A percentile compares a stretch with the other conserved stretches of the same genome.
These are phyloP conservation scores for Pythium aphanidermatum DNA, from an alignment of 352 stramenopile species.

Conservation along the genomic window DNA sequence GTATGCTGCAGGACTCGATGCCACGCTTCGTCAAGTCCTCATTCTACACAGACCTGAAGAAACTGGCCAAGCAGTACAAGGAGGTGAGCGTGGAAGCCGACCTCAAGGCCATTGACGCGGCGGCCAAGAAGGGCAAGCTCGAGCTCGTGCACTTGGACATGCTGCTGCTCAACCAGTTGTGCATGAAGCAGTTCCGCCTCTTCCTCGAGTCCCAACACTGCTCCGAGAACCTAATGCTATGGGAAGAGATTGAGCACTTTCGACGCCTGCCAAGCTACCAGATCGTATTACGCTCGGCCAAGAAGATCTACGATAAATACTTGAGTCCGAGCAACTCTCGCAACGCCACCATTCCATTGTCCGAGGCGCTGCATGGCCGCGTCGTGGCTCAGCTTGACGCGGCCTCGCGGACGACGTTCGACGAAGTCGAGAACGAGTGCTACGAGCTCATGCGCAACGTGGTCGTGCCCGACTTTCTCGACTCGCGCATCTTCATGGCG, in stretches of 20 bases:
- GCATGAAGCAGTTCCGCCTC: constrained; percentile 55
- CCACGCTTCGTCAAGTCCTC: constrained; percentile 70
- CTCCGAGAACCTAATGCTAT: constrained; percentile 78
- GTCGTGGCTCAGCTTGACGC: constrained; percentile 55
- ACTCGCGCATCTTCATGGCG: constrained; percentile 82
- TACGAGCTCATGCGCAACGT: constrained; percentile 71
- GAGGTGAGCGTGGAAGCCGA: constrained; percentile 33
- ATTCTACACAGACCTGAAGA: constrained; percentile 63
- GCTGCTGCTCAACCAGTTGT: constrained; percentile 59
- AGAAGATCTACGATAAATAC: constrained; percentile 87
- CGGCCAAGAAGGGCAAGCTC: constrained; percentile 66
- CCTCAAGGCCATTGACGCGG: constrained; percentile 46
- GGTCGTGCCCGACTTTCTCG: constrained; percentile 70
- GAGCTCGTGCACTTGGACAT: constrained; percentile 70
- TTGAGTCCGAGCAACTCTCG: constrained; percentile 52
- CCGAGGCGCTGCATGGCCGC: constrained; percentile 35
- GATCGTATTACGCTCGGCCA: constrained; percentile 74
- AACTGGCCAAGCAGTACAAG: constrained; percentile 23
- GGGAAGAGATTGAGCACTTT: constrained; percentile 83
- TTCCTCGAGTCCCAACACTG: constrained; percentile 78
- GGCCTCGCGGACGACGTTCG: constrained; percentile 60
- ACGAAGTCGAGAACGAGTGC: constrained; percentile 72
- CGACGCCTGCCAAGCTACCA: constrained; percentile 72
- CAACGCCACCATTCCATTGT: constrained; percentile 42
- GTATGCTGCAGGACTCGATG: constrained; percentile 75